phyloP scores from a whole-genome alignment of 176 grass and related monocot genomes.

The Musa troglodytarum region DNA sequence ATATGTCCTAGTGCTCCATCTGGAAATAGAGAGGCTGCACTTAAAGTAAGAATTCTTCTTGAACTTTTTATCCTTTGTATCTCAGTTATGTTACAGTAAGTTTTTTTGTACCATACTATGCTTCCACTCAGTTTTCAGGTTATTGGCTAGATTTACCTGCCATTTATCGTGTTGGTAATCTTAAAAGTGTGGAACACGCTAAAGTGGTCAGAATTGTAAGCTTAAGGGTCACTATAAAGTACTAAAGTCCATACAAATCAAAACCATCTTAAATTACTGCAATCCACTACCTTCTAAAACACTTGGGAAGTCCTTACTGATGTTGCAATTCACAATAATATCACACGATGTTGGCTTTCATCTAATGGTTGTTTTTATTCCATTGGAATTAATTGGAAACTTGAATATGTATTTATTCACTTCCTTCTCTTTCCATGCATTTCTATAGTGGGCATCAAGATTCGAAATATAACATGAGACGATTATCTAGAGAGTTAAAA shows the following conservation, averaged over 20 bases:
- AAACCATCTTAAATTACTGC: not conserved
- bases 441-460: too few relatives aligned
- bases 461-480: too few relatives aligned
- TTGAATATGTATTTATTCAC: too few relatives aligned
- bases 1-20: conserved; percentile 75
- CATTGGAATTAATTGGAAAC: too few relatives aligned
- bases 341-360: too few relatives aligned
- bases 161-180: not conserved
- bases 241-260: not conserved
- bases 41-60: conserved; percentile 52
- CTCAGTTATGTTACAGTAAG: not conserved
- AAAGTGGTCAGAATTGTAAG: not conserved
- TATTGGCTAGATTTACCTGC: not conserved
- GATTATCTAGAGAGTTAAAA: too few relatives aligned
- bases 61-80: not conserved
- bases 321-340: too few relatives aligned
- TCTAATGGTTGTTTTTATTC: too few relatives aligned
- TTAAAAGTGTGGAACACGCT: not conserved
- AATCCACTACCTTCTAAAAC: too few relatives aligned
- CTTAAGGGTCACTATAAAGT: not conserved
- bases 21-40: conserved; percentile 78
- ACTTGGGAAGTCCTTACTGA: too few relatives aligned
- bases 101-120: not conserved
- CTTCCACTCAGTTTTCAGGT: not conserved
- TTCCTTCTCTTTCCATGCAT: too few relatives aligned